Conservation (phyloP, 1,284 basidiomycete species). For the Pseudozyma hubeiensis region DNA sequence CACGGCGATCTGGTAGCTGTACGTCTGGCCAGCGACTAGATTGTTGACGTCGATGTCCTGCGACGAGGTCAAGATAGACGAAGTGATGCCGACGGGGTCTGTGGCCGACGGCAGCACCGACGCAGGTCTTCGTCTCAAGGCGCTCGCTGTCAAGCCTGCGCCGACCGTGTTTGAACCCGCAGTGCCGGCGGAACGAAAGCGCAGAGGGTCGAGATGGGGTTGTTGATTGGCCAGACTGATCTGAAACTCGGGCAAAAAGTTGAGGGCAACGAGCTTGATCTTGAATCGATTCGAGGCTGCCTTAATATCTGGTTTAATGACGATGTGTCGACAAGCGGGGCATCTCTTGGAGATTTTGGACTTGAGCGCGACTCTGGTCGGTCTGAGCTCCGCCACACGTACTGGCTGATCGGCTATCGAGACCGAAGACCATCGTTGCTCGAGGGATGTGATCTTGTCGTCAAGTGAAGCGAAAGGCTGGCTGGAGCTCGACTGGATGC, state of each 20-base stretch:
- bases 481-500: slow-evolving; percentile 9
- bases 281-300: slow-evolving; percentile 92
- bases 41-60: slow-evolving; percentile 38
- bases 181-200: slow-evolving; percentile 4
- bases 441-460: slow-evolving; percentile 76
- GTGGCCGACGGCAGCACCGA: slow-evolving; percentile 13
- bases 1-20: slow-evolving; percentile 52
- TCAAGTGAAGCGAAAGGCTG: slow-evolving; percentile 36
- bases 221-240: slow-evolving; percentile 41
- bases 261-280: slow-evolving; percentile 93
- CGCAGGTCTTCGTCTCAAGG: slow-evolving; percentile 26
- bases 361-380: slow-evolving; percentile 87
- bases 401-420: slow-evolving; percentile 71
- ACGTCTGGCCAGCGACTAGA: slow-evolving; percentile 45
- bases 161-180: not conserved
- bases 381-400: slow-evolving; percentile 77
- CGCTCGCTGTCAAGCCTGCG: slow-evolving; percentile 5
- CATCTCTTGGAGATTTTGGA: slow-evolving; percentile 96
- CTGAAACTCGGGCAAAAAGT: slow-evolving; percentile 90
- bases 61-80: slow-evolving; percentile 11
- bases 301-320: slow-evolving; percentile 98
- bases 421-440: slow-evolving; percentile 81
- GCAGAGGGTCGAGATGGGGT: slow-evolving; percentile 27
- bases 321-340: slow-evolving; percentile 90
- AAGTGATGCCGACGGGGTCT: slow-evolving; percentile 5